phyloP scores from a whole-genome alignment of 257 asterid genomes.

The Rhazya stricta region DNA sequence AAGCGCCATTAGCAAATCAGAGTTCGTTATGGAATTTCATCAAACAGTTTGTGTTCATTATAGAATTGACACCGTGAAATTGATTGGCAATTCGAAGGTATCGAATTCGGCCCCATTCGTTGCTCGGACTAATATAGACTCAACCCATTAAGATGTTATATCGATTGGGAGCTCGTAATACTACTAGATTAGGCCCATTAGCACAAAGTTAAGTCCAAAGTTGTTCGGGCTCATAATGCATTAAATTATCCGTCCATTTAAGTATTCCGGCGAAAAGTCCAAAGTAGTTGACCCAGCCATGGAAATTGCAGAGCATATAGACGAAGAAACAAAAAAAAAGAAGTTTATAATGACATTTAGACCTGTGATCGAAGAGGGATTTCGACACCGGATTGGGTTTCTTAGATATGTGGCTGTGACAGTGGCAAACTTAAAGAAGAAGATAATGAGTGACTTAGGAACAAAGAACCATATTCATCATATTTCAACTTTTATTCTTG shows the following conservation, averaged over 20 bases:
- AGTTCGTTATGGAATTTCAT: slow-evolving; percentile 21
- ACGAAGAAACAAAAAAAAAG: too few species aligned
- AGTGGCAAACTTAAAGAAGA: background rate
- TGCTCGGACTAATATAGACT: background rate
- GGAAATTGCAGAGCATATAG: too few species aligned
- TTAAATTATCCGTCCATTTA: too few species aligned
- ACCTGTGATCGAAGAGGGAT: too few species aligned
- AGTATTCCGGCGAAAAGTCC: too few species aligned
- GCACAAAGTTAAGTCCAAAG: background rate
- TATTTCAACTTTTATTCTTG: slow-evolving; percentile 25
- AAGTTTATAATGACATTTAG: too few species aligned
- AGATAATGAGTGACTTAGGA: background rate
- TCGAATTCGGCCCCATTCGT: too few species aligned
- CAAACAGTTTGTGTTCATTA: slow-evolving; percentile 12
- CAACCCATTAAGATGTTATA: background rate
- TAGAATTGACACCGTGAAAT: background rate
- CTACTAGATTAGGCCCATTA: background rate
- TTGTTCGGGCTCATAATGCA: too few species aligned
- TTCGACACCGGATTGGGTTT: too few species aligned
- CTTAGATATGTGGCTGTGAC: background rate
- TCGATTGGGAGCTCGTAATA: background rate
- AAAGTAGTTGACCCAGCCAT: too few species aligned
- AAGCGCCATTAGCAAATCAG: slow-evolving; percentile 21
- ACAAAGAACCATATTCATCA: slow-evolving; percentile 56
- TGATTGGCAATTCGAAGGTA: background rate